Evolutionary conservation across 2,329 filamentous ascomycete genomes (phyloP), one percentile per base, ranked within the genome.

Genomic region (Alternaria gansuensis): DNA sequence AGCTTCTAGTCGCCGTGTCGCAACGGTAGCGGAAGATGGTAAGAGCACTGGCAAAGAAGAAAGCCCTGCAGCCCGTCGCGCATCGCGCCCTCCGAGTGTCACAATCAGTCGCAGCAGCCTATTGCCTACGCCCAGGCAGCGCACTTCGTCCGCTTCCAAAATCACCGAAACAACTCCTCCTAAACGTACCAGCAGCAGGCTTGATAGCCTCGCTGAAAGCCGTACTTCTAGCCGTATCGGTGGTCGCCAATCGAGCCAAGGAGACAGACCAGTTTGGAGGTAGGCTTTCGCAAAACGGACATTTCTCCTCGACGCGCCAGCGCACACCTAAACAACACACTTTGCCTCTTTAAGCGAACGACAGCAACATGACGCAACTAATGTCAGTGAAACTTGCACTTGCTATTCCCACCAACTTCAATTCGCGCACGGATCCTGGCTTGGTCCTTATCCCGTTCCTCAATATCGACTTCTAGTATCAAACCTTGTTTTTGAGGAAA

Each of bases 101-200:
- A 59, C 73, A 63, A 72, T 67, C 40, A 71, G 62, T 43, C 70
- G 74, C 34, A 66, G 48, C 29, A 75, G 73, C 46, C 59, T 76
- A 23, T 64, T 76, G 11, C 70, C 70, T 24, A 65, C 65, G 17
- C 68, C 72, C 5, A 75, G 71, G 36, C 62, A 69, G 43, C 71
- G 69, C 37, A 70, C 68, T 8, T 43, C 62, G 9, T 73, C 70
- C 33, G 62, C 63, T 29, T 67, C 68, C 3, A 66, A 61, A 31
- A 26, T 66, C 21, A 60, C 65, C 8, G 57, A 56, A 29, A 23
- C 45, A 14, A 60, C 48, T 1, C 44, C 60, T 37, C 60, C 57
- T 6, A 65, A 62, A 29, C 69, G 68, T 13, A 64, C 63, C 34
- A 60, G 26, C 39, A 73, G 71, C 54, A 65, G 67, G 43, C 62